Base-by-base conservation (phyloP, 2,329 filamentous ascomycete genomes). In the Shiraia sp. region DNA sequence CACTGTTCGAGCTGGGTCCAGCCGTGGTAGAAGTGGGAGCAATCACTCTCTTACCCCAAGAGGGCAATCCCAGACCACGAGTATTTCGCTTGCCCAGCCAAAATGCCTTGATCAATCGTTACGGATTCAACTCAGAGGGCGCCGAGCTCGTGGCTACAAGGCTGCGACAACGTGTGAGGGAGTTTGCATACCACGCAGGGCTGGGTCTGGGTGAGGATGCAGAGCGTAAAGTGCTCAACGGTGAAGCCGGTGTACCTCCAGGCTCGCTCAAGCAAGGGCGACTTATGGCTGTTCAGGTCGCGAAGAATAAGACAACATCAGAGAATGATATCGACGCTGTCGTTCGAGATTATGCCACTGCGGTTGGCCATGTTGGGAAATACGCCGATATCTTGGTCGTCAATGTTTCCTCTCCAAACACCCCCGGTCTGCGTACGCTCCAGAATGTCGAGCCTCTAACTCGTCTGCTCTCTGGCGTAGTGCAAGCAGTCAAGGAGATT, bases 301-400 rank as follows among this genome's bases (percentile, higher is more conserved):
- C 92, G 36, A 99, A 99, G 82, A 97, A 97, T 75, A 97, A 96
- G 76, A 78, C 82, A 32, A 99, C 93, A 0, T 83, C 90, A 14
- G 91, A 95, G 64, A 78, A 79, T 33, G 89, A 97, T 63, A 86
- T 96, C 46, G 81, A 86, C 29, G 91, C 90, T 23, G 86, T 97
- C 12, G 82, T 79, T 36, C 79, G 80, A 16, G 81, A 86, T 57
- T 96, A 97, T 65, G 87, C 93, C n/a, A 88, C 87, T 69, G 96
- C 92, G 59, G 91, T 96, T 3, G 78, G 87, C 40, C 79, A 85
- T 32, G 75, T 99, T 26, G 93, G 87, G 3, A 86, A 80, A 36
- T 99, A 96, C 65, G 90, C 93, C 9, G 93, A 99, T 61, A 87
- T 99, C 25, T 75, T 99, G n/a, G 92, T 97, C 6, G 93, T 99